Evolutionary conservation across 441 rosid genomes (phyloP), one percentile per base, ranked within the genome.

Genomic region (Populus hybrid): DNA sequence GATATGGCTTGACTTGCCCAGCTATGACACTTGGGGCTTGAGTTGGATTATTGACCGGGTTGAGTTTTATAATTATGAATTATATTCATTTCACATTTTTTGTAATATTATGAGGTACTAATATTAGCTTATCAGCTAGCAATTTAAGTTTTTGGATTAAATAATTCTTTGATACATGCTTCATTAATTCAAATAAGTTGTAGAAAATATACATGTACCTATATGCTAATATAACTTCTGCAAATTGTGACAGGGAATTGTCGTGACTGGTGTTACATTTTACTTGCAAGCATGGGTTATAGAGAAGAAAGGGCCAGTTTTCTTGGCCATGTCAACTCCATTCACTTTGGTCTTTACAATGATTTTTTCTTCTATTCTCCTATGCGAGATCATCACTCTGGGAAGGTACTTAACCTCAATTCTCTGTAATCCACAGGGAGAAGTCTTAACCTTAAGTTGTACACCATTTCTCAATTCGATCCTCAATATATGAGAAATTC

Each of bases 301-400:
- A 72, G 99, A 92, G 85, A 91, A 86, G 81, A 91, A 88, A 61
- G 99, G 99, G 61, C 97, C 99, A 42, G 98, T 95, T 16, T 92
- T 92, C 83, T 81, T 93, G 78, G 95, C 98, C 75, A 93, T 91
- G 97, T 89, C 97, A n/a, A 93, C 95, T 8, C 99, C 99, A 6
- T 75, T 95, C 75, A 78, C 82, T 79, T 79, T 95, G 42, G 70
- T 89, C 76, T 89, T 95, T 74, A 95, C 99, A 70, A 78, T 89
- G 12, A 65, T 91, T 50, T 84, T 83, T 66, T 91, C 98, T 36
- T 89, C 89, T 2, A 2, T 91, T 85, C 84, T 91, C 74, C 80
- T 93, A 2, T 87, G 95, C 73, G 94, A 92, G 83, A 80, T 75
- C 81, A 81, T 90, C 79, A 89, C 76, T 76, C 77, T 91, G 28